phyloP scores from a whole-genome alignment of 768 basidiomycete genomes.

The Tephrocybe sp. region DNA sequence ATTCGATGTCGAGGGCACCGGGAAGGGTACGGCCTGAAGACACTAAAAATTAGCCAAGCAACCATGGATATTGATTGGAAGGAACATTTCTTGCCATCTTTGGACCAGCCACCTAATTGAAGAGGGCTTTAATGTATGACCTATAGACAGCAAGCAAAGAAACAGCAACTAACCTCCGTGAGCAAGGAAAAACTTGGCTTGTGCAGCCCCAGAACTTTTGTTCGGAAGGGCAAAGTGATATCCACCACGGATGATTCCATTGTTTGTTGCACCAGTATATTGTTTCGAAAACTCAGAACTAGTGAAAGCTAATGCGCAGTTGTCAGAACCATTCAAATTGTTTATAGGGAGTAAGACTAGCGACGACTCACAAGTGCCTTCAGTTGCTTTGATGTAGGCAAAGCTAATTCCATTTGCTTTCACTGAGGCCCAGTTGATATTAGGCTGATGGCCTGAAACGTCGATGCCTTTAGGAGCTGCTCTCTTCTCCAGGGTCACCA shows the following conservation, averaged over 20 bases:
- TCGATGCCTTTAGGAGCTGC: conserved; percentile 8
- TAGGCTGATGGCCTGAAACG: conserved; percentile 8
- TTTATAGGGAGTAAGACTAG: not conserved
- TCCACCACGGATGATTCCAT: conserved; percentile 50
- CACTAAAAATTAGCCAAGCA: too few species aligned
- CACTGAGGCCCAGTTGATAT: conserved; percentile 11
- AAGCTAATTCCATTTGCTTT: conserved; percentile 2
- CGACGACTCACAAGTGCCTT: conserved; percentile 11
- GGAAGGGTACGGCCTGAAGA: conserved; percentile 42
- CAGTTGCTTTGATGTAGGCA: conserved; percentile 11
- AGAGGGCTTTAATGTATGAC: too few species aligned
- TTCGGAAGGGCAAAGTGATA: conserved; percentile 43
- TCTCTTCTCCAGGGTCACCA: too few species aligned
- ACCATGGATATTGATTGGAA: too few species aligned
- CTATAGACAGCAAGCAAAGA: too few species aligned
- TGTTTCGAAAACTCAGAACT: conserved; percentile 42
- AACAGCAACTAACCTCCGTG: not conserved
- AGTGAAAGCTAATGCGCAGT: conserved; percentile 37
- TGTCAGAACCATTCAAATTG: too few species aligned
- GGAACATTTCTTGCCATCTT: conserved; percentile 10
- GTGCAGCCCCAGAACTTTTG: conserved; percentile 20
- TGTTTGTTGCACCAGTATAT: conserved; percentile 51
- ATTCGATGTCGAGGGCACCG: conserved; percentile 61
- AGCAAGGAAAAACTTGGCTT: not conserved
- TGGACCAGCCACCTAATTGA: conserved; percentile 22